phyloP scores from a whole-genome alignment of 768 basidiomycete species.

The Pleurotus tuber-regium region DNA sequence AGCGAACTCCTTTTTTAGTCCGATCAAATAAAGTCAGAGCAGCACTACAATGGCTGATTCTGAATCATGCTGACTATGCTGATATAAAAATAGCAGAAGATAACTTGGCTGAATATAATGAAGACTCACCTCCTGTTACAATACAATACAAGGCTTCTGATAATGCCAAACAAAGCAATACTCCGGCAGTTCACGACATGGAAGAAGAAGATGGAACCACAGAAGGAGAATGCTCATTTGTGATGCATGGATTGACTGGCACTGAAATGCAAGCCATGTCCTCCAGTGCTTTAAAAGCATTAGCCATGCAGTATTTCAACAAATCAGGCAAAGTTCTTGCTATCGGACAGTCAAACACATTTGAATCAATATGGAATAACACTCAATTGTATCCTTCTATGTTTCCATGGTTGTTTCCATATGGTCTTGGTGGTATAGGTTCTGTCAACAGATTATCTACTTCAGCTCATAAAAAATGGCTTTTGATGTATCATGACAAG shows the following conservation, averaged over 20 bases:
- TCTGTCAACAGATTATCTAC: slow-evolving; percentile 12
- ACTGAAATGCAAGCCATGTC: slow-evolving; percentile 13
- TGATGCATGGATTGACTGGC: slow-evolving; percentile 24
- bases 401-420: slow-evolving; percentile 39
- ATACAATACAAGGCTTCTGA: neutral
- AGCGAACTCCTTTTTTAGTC: neutral
- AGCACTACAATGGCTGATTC: slow-evolving; percentile 1
- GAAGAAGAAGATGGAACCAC: no score
- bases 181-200: slow-evolving; percentile 15
- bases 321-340: slow-evolving; percentile 17
- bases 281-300: slow-evolving; percentile 15
- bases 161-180: neutral
- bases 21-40: neutral
- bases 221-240: slow-evolving; percentile 23
- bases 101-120: neutral
- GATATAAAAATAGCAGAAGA: neutral
- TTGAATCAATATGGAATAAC: slow-evolving; percentile 24
- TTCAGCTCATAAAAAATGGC: slow-evolving; percentile 21
- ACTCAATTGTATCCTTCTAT: slow-evolving; percentile 24
- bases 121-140: neutral
- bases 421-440: slow-evolving; percentile 32
- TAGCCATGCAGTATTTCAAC: slow-evolving; percentile 16
- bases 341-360: slow-evolving; percentile 16
- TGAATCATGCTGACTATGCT: slow-evolving; percentile 1
- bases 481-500: slow-evolving; percentile 31